phyloP scores from a whole-genome alignment of 768 basidiomycete genomes.

The Lepiota venenata region DNA sequence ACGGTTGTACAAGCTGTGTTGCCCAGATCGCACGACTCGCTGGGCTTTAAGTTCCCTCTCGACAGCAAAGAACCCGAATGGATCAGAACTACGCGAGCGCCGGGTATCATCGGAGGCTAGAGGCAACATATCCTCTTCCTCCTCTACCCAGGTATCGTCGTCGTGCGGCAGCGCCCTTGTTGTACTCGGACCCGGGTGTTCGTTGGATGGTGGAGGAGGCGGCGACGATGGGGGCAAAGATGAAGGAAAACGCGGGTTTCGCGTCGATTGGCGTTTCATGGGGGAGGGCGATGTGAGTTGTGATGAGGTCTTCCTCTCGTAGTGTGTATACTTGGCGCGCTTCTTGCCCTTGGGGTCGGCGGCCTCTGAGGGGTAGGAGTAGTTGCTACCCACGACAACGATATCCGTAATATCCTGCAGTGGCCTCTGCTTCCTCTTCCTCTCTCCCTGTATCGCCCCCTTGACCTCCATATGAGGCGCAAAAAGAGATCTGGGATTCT shows the following conservation, averaged over 20 bases:
- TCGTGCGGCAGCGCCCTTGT: neutral
- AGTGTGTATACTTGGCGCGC: constrained; percentile 1
- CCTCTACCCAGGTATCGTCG: constrained; percentile 18
- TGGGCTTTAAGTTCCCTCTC: constrained; percentile 47
- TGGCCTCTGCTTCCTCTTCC: constrained; percentile 27
- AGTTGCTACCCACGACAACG: neutral
- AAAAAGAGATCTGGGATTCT: neutral
- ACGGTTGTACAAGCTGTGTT: too few relatives aligned
- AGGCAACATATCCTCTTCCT: constrained; percentile 9
- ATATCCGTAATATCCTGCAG: constrained; percentile 31
- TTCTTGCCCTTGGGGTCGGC: neutral
- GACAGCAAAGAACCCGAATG: constrained; percentile 55
- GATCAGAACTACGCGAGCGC: constrained; percentile 36
- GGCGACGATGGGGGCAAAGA: constrained; percentile 34
- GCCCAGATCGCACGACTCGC: constrained; percentile 22
- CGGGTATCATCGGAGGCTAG: constrained; percentile 15
- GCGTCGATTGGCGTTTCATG: constrained; percentile 2
- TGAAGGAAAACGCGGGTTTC: constrained; percentile 18
- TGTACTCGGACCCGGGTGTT: neutral
- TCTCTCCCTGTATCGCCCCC: constrained; percentile 3
- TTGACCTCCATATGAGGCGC: constrained; percentile 16
- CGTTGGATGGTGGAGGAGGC: constrained; percentile 23
- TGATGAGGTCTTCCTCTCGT: constrained; percentile 1
- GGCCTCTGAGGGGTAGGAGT: neutral
- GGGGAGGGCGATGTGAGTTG: constrained; percentile 6